phyloP scores from a whole-genome alignment of 2,329 filamentous ascomycete species.

The Hypoxylon sp. region DNA sequence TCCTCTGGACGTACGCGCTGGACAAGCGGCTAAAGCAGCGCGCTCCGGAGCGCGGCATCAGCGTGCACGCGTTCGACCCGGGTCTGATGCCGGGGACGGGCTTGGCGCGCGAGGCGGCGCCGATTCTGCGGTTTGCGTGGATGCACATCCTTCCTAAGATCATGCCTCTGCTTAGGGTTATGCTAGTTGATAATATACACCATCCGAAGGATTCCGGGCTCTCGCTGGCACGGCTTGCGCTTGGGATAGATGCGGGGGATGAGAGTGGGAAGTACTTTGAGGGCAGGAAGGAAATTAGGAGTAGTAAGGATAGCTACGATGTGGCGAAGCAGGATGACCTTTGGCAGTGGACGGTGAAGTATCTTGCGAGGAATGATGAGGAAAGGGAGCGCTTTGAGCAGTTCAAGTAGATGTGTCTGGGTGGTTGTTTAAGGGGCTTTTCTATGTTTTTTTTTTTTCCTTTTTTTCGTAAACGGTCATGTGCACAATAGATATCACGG shows the following conservation, averaged over 20 bases:
- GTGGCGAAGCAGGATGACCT: constrained; percentile 64
- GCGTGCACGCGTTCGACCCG: constrained; percentile 62
- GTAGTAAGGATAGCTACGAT: constrained; percentile 61
- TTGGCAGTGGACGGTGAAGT: constrained; percentile 63
- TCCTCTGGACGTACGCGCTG: constrained; percentile 65
- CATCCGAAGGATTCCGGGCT: constrained; percentile 58
- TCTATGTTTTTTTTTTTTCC: too few relatives aligned
- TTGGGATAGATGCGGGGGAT: constrained; percentile 53
- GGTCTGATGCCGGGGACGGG: constrained; percentile 65
- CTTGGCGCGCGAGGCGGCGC: constrained; percentile 55
- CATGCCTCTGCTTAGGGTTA: constrained; percentile 55
- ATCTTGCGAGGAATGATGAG: constrained; percentile 30
- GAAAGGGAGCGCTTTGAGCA: constrained; percentile 37
- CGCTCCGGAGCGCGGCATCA: constrained; percentile 50
- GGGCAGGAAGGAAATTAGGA: constrained; percentile 57
- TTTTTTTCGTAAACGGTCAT: too few relatives aligned
- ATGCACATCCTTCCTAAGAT: constrained; percentile 55
- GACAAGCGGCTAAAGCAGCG: constrained; percentile 54
- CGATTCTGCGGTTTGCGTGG: constrained; percentile 55
- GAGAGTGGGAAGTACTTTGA: constrained; percentile 63
- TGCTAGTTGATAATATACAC: constrained; percentile 58
- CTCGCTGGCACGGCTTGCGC: constrained; percentile 59
- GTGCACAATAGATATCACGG: too few relatives aligned
- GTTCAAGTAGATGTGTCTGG: constrained; percentile 16
- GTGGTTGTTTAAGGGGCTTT: too few relatives aligned